A percentile compares a stretch with the other conserved stretches of the same genome.
Evolutionary conservation across 805 yeast species (phyloP).

Genomic region (Pichia paraexigua): DNA sequence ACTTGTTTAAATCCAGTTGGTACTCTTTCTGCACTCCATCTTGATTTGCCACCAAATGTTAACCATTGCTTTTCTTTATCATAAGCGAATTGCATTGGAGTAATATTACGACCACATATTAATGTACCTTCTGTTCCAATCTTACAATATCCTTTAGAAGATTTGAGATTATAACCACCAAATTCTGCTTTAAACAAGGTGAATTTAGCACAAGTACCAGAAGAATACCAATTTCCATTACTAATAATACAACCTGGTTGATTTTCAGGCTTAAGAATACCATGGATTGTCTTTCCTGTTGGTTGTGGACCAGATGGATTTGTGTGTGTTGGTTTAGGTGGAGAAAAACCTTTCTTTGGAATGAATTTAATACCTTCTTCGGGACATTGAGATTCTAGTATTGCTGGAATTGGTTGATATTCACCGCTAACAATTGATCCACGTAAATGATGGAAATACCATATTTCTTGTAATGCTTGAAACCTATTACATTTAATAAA

Average conservation of each 20-base stretch:
- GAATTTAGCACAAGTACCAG: slow-evolving; percentile 83
- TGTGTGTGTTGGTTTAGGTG: slow-evolving; percentile 26
- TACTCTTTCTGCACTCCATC: slow-evolving; percentile 48
- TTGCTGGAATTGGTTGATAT: slow-evolving; percentile 55
- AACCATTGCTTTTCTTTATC: slow-evolving; percentile 38
- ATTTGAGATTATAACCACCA: slow-evolving; percentile 65
- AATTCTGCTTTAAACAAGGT: slow-evolving; percentile 47
- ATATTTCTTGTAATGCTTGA: slow-evolving; percentile 51
- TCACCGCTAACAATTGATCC: slow-evolving; percentile 67
- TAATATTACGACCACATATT: slow-evolving; percentile 24
- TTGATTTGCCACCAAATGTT: slow-evolving; percentile 51
- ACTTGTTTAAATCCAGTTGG: slow-evolving; percentile 42
- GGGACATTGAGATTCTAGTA: slow-evolving; percentile 58
- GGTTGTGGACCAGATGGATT: slow-evolving; percentile 19
- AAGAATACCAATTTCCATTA: slow-evolving; percentile 75
- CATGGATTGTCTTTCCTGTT: slow-evolving; percentile 31
- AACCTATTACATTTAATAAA: slow-evolving; percentile 52
- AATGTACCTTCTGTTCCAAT: slow-evolving; percentile 27
- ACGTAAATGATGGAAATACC: slow-evolving; percentile 72
- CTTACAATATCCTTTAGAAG: slow-evolving; percentile 73
- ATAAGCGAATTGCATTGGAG: slow-evolving; percentile 51
- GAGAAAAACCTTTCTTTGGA: slow-evolving; percentile 44
- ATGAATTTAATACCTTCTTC: slow-evolving; percentile 56
- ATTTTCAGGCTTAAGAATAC: slow-evolving; percentile 41
- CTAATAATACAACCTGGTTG: slow-evolving; percentile 73